phyloP scores from a whole-genome alignment of 2,329 filamentous ascomycete genomes.

The Chaetomiaceae sp. region DNA sequence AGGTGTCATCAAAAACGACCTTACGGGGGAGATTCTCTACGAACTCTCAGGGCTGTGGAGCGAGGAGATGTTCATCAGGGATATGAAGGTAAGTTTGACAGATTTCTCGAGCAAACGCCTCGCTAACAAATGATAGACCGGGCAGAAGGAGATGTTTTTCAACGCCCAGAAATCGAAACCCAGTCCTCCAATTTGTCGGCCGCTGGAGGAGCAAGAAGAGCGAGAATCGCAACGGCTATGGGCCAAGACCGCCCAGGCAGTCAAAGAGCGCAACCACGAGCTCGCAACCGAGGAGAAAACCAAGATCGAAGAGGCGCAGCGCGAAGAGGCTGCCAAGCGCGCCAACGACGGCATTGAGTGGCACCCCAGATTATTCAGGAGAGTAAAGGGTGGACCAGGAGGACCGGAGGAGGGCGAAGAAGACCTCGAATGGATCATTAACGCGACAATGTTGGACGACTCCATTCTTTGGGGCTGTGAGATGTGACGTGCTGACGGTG shows the following conservation, averaged over 20 bases:
- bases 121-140: constrained; percentile 55
- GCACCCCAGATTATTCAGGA: constrained; percentile 80
- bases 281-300: constrained; percentile 91
- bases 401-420: constrained; percentile 76
- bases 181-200: constrained; percentile 66
- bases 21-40: constrained; percentile 80
- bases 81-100: constrained; percentile 59
- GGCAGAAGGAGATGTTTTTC: constrained; percentile 85
- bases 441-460: constrained; percentile 69
- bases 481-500: constrained; percentile 11
- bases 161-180: constrained; percentile 76
- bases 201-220: constrained; percentile 80
- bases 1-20: constrained; percentile 82
- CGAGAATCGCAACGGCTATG: constrained; percentile 88
- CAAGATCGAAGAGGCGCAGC: constrained; percentile 88
- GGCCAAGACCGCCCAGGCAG: constrained; percentile 73
- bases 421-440: constrained; percentile 91
- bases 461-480: neutral
- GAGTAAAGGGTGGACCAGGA: constrained; percentile 65
- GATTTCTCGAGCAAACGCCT: neutral
- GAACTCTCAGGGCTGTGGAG: constrained; percentile 93
- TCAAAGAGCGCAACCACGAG: constrained; percentile 81
- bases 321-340: constrained; percentile 79
- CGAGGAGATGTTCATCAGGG: constrained; percentile 88
- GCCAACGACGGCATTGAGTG: constrained; percentile 77